Base-by-base conservation (phyloP, 306 rosid species). In the Lathyrus aphaca region DNA sequence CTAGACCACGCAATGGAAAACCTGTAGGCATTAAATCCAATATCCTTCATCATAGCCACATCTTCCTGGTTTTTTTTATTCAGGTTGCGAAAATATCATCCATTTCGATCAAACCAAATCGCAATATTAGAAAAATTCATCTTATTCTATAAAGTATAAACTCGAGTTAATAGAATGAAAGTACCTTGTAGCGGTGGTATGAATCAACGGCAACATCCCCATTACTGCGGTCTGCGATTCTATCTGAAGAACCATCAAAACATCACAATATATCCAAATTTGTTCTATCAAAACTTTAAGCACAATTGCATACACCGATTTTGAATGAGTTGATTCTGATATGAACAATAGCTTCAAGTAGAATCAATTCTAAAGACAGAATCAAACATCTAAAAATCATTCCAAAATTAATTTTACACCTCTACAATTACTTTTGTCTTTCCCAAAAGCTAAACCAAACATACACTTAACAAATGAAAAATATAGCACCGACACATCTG, bases 1-100 rank as follows among this genome's bases (percentile, higher is more conserved):
- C 94, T 80, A 49, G 88, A 50, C 94, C 94, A 85, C 15, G 94
- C 75, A 54, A 88, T 82, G 18, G 94, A 85, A 64, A 88, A 81
- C 69, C 90, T 79, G 78, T 81, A 85, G 19, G 87, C 79, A 59
- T 83, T 70, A 30, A 83, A 77, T 29, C 90, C 90, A 46, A 88
- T 73, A 50, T 79, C 88, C 83, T 83, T 88, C 84, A 85, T 75
- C 61, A 88, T n/a, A 10, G 69, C 55, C 25, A 88, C 81, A 49
- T 88, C 94, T 61, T 60, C 88, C 94, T 88, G 64, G 64, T 37
- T 10, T 49, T 9, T 44, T 57, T 68, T 2, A 23, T 32, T 32
- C 16, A 12, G 5, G 10, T 39, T 4, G 40, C 1, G 13, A 42
- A 65, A 27, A 60, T 13, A 21, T 45, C 15, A 78, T 38, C 49